A percentile compares a stretch with the other conserved stretches of the same genome.
These are phyloP conservation scores for Boletus rex-veris DNA, from an alignment of 768 basidiomycete genomes.

Conservation along the genomic window DNA sequence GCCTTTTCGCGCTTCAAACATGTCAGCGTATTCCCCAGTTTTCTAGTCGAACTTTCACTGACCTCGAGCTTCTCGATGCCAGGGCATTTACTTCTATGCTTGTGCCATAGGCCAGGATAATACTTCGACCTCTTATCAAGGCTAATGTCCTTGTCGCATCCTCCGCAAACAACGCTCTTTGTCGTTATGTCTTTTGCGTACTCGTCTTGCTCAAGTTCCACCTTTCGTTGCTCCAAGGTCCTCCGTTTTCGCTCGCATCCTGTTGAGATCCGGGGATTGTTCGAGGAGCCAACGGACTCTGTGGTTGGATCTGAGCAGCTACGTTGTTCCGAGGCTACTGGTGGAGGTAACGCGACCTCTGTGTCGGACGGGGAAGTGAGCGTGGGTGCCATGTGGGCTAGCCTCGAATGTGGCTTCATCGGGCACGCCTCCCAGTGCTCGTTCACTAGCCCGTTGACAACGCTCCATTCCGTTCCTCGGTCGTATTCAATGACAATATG, in stretches of 20 bases:
- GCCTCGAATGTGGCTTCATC: constrained; percentile 15
- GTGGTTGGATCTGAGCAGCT: not conserved
- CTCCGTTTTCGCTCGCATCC: constrained; percentile 29
- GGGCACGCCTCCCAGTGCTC: constrained; percentile 29
- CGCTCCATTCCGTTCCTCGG: constrained; percentile 23
- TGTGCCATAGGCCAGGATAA: constrained; percentile 35
- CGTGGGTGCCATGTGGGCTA: constrained; percentile 8
- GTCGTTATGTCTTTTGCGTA: constrained; percentile 20
- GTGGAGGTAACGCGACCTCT: constrained; percentile 8
- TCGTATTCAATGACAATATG: constrained; percentile 25
- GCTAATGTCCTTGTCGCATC: constrained; percentile 30
- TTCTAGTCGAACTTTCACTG: constrained; percentile 5
- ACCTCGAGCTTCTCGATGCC: constrained; percentile 25
- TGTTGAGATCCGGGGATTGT: constrained; percentile 8
- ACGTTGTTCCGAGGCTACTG: not conserved
- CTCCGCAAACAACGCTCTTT: constrained; percentile 30
- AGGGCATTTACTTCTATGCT: constrained; percentile 31
- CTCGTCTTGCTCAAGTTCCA: constrained; percentile 29
- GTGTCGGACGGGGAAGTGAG: constrained; percentile 12
- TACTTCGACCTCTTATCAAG: constrained; percentile 34
- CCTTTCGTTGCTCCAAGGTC: constrained; percentile 26
- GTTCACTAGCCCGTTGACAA: constrained; percentile 26
- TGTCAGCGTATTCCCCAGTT: constrained; percentile 9
- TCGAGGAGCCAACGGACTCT: not conserved
- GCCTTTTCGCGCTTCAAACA: constrained; percentile 15